Evolutionary conservation across 805 yeast species (phyloP), one percentile per base, ranked within the genome.

Genomic region (Metschnikowia sp.): DNA sequence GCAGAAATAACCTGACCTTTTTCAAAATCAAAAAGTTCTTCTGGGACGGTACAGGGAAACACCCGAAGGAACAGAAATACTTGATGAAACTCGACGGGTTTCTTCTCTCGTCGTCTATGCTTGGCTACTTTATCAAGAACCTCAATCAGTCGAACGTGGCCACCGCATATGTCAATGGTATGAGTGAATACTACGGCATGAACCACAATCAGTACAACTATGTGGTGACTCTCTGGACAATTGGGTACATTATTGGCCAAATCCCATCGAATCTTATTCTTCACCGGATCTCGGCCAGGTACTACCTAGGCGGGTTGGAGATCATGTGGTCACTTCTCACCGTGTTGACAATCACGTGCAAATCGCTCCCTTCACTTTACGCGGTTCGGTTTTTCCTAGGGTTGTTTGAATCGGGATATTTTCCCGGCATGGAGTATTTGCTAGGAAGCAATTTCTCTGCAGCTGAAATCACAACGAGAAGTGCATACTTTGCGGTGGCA

Each of bases 391-490:
- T 56, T 35, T 43, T 54, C 31, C 36, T 71, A 34, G 83, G 81
- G 1, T 58, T 77, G 26, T 54, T 66, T 10, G 82, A 77, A 47
- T 65, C 76, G n/a, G 81, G 80, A 0, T 76, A 70, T 53, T 77
- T 76, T 58, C 86, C 89, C 5, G 81, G 80, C 13, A 71, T 81
- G 47, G 85, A 82, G 54, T 82, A 78, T 54, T 63, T 81, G 40
- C 57, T 67, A 8, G 70, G 70, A 13, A 59, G 64, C n/a, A 60
- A 62, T 45, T 64, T 63, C 44, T 49, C 60, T 7, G 56, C 60
- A 2, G 45, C 50, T 52, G 71, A 66, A 40, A 48, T 66, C 36
- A 52, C 65, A 12, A 62, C 59, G 35, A 44, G 71, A 39, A 58
- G 69, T 8, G 56, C 70, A 4, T 62, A 53, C 41, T 65, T 67